Evolutionary conservation across 345 rosid species (phyloP), one percentile per base, ranked within the genome.

Genomic region (Citrus mangshanensis): DNA sequence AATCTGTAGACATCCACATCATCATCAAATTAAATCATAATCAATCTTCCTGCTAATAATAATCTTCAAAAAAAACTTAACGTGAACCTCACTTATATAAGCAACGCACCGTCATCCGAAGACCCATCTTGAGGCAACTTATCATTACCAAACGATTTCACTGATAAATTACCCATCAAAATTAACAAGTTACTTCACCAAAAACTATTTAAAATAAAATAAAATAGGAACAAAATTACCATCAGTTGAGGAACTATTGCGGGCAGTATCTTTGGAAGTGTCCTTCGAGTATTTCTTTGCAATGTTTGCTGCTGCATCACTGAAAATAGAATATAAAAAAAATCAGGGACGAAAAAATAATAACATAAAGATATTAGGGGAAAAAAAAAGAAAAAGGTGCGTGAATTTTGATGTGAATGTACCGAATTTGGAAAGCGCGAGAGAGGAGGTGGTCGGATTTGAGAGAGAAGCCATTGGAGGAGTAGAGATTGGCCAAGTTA

Each of bases 401-500:
- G 38, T 59, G 58, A 54, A 4, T 54, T 16, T 6, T 5, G 18
- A 54, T 18, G 51, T 46, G 51, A 46, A 25, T 67, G 35, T 85
- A 90, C 93, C 88, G 71, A 68, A 93, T 76, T 75, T 85, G 69
- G 16, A 91, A 79, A 79, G 94, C 91, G 59, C 95, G 95, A 64
- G 89, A 64, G 68, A 81, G 87, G 24, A 90, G 86, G 34, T 91
- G 84, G 37, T 93, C 98, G 79, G 94, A 84, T 85, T 93, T 93
- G 77, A 95, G 91, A 38, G 98, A 91, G 81, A 91, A 91, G 18
- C 94, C 92, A 14, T 84, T 86, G 81, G 94, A 87, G 67, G 95
- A 87, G 83, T 90, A 88, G 79, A 95, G 91, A 49, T 85, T 78
- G 62, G 95, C 92, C 78, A 93, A 85, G 69, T 93, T 92, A 7